A percentile compares a stretch with the other conserved stretches of the same genome.
phyloP scores from a whole-genome alignment of 2,329 filamentous ascomycete species.

The Pleomassaria siparia region DNA sequence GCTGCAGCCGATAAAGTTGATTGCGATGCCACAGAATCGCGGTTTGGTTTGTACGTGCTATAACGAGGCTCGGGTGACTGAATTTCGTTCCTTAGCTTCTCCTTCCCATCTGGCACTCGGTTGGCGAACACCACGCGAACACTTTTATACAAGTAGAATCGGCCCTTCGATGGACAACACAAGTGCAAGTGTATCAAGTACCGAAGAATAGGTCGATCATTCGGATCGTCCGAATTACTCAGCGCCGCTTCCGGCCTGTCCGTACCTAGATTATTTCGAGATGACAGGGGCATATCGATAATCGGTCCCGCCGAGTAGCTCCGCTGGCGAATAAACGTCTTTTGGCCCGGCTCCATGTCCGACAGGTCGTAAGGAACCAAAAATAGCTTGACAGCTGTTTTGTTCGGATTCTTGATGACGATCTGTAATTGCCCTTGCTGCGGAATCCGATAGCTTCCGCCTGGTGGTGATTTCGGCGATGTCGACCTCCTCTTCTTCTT shows the following conservation, averaged over 20 bases:
- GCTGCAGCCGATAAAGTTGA: constrained; percentile 20
- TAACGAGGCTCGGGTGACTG: constrained; percentile 87
- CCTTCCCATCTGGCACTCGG: constrained; percentile 91
- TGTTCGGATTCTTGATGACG: constrained; percentile 97
- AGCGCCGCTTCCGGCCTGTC: constrained; percentile 57
- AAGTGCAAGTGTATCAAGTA: constrained; percentile 94
- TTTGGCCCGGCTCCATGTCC: constrained; percentile 91
- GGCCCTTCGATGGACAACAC: constrained; percentile 78
- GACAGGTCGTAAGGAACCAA: constrained; percentile 88
- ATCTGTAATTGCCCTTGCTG: constrained; percentile 94
- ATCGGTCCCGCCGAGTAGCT: constrained; percentile 88
- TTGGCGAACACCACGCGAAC: constrained; percentile 97
- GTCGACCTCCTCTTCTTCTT: constrained; percentile 61
- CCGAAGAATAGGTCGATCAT: constrained; percentile 73
- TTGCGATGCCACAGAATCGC: constrained; percentile 40
- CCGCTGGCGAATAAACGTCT: constrained; percentile 93
- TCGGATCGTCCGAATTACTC: constrained; percentile 51
- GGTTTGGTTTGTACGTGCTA: constrained; percentile 73
- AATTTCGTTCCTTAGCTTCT: constrained; percentile 86
- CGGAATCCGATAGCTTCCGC: constrained; percentile 91
- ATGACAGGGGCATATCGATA: constrained; percentile 66
- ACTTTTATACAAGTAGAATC: constrained; percentile 88
- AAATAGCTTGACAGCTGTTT: constrained; percentile 95
- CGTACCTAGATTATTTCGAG: constrained; percentile 51
- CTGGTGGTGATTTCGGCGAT: constrained; percentile 69